Evolutionary conservation across 2,329 filamentous ascomycete genomes (phyloP), one percentile per base, ranked within the genome.

Genomic region (Penicillium glabrum): DNA sequence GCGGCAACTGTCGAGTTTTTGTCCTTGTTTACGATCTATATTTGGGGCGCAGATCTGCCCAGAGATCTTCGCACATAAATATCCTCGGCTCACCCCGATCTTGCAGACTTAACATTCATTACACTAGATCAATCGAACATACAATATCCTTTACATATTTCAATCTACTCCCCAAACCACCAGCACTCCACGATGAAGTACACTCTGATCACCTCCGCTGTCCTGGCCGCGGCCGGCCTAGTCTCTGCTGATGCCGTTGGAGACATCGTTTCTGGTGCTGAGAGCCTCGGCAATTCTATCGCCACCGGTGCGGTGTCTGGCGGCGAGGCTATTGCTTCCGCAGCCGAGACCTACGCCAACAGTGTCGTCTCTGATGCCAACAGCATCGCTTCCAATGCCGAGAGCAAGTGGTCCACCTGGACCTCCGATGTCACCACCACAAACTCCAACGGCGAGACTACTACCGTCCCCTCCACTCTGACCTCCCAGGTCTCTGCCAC

Each of bases 171-270:
- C 13, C n/a, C 23, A 26, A n/a, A 8, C 23, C 41, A 35, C 46
- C 21, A n/a, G 63, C 41, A 59, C 19, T 23, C 19, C 39, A 41
- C 39, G 1, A 71, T 71, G 69, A 68, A 70, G 56, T 63, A 69
- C 61, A 63, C 63, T 47, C 49, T 64, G 39, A 46, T 70, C 55
- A 53, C 63, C 57, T 67, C 68, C 33, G 46, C 59, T 35, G 61
- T 71, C 58, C 54, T 68, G 50, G 60, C 64, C 58, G 55, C 62
- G 24, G 57, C 61, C 49, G 59, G 63, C 61, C 46, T 68, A 41
- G 61, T 67, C 35, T 24, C 59, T 44, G 57, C 67, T 21, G 51
- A 61, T 54, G 58, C 59, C 31, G 31, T 68, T 41, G 57, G 56
- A 57, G 35, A 54, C 26, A 60, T 65, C 58, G 33, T 67, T 57